Base-by-base conservation (phyloP, 169 alveolate species). In the Plasmodium gaboni region DNA sequence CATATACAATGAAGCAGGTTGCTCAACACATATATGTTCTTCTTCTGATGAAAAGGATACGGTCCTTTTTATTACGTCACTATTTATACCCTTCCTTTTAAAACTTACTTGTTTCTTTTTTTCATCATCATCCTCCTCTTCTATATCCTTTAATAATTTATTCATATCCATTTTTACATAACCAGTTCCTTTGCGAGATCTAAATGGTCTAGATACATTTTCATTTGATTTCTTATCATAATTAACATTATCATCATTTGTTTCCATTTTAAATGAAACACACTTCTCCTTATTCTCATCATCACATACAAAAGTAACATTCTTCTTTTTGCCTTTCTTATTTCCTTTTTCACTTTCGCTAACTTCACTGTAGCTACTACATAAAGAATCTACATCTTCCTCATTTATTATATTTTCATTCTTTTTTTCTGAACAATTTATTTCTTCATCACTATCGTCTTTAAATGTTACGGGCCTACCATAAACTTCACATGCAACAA, bases 141-240 rank as follows among this genome's bases (percentile, higher is more conserved):
- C 89, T 50, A 76, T 63, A 13, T 76, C 89, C 59, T 76, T 38
- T 12, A 76, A 68, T 9, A 76, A 68, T 48, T 67, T 80, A 53
- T 46, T 80, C 10, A 67, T 48, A 61, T 80, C 90, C 90, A 80
- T 53, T 42, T 80, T 67, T 68, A 67, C 83, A 80, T 28, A 80
- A 15, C 90, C 90, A 2, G 90, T 80, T 17, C 65, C 26, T 48
- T 80, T 80, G 2, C 90, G 70, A 9, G 67, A 28, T 19, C 90
- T 53, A n/a, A 63, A 2, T 3, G 80, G 71, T 12, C 83, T 67
- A 17, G 22, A n/a, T 24, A 26, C 5, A 26, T 53, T 68, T 46
- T 64, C 12, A 22, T 38, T 38, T 38, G 46, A 38, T 6, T 9
- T 38, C 1, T 38, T 38, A 38, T 38, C 46, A 38, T 38, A 5